These are phyloP conservation scores for Alternaria conjuncta DNA, from an alignment of 2,329 filamentous ascomycete species.

Conservation along the genomic window DNA sequence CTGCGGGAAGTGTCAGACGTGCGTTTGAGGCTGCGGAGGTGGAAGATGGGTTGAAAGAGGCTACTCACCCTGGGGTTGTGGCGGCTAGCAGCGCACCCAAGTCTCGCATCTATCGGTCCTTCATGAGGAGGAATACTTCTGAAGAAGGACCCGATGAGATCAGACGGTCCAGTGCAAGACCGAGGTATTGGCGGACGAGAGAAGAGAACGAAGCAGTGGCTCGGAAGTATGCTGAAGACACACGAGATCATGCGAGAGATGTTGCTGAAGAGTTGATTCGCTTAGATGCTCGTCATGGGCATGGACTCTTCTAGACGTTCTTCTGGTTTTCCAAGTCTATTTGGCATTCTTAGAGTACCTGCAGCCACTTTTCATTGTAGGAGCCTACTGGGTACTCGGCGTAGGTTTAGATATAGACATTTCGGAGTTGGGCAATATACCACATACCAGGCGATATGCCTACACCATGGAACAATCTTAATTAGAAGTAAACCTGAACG, in stretches of 20 bases:
- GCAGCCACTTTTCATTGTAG: background rate
- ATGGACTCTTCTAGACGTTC: background rate
- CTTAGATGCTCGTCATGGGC: background rate
- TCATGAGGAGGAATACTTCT: constrained; percentile 10
- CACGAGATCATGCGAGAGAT: constrained; percentile 6
- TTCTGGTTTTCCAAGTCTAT: background rate
- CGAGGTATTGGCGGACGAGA: constrained; percentile 14
- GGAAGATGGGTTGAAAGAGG: background rate
- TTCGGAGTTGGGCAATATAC: background rate
- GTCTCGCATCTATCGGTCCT: constrained; percentile 13
- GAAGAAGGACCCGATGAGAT: constrained; percentile 1
- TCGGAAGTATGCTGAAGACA: constrained; percentile 13
- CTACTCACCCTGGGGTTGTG: background rate
- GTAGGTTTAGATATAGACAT: background rate
- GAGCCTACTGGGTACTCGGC: background rate
- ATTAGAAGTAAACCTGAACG: background rate
- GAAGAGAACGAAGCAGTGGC: constrained; percentile 20
- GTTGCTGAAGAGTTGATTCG: constrained; percentile 13
- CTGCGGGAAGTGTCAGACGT: constrained; percentile 23
- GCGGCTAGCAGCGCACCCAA: background rate
- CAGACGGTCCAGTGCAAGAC: constrained; percentile 19
- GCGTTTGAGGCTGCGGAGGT: constrained; percentile 23
- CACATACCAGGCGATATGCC: background rate
- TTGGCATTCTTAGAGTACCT: background rate
- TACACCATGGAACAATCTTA: background rate